Base-by-base conservation (phyloP, 306 rosid species). In the Cercis canadensis region DNA sequence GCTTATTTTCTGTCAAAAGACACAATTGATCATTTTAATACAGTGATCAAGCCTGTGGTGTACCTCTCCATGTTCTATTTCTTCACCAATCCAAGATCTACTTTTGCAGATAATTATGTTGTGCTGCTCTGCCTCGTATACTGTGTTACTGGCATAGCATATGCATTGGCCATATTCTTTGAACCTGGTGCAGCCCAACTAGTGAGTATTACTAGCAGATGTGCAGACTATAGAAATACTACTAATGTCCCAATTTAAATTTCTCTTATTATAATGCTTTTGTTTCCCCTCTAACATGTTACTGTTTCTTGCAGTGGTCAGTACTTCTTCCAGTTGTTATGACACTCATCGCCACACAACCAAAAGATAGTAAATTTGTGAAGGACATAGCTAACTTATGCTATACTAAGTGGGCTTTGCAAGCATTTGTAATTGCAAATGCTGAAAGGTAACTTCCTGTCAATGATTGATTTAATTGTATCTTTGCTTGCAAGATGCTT, bases 1-100 rank as follows among this genome's bases (percentile, higher is more conserved):
- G 99, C 99, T 72, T 94, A 91, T 75, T 94, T 94, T 82, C 97
- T 94, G 36, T 83, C 99, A 0, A 94, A 91, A 86, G 99, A 94
- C 75, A 84, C 97, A 4, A 82, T 91, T 44, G 99, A 94, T 74
- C 96, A 84, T 62, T 89, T 91, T 70, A 94, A 87, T 67, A 87
- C 89, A 41, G 74, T 78, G 71, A 77, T 94, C 77, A 94, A 94
- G 82, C 99, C 99, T 17, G 84, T 87, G 65, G 86, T 94, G 65
- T 94, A 91, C 78, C 96, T 94, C 40, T 87, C 99, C 29, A 94
- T 88, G 95, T 94, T 87, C 83, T 94, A 94, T 79, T 89, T 88
- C 82, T 86, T 91, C 78, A 89, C 97, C 80, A 89, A 85, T 59
- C 99, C 97, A 49, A 87, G 97, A 83, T 94, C 99, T 36, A 65